Percentiles rank a stretch among this genome's conserved stretches.
Evolutionary conservation across 78 protist species (phyloP).

Genomic region (Guillardia theta): DNA sequence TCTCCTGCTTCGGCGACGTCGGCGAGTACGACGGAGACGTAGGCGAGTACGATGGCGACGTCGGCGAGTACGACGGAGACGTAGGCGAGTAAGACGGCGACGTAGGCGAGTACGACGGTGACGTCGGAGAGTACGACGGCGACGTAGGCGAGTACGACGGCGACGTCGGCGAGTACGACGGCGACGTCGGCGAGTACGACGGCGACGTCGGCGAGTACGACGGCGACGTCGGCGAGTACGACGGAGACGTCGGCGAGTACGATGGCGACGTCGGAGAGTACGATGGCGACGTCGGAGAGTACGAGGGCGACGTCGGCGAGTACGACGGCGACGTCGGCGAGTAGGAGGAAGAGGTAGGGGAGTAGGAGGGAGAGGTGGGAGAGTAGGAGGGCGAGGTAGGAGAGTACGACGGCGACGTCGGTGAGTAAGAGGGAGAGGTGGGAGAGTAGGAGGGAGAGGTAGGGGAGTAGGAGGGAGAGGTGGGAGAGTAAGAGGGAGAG

Average conservation of each 20-base stretch:
- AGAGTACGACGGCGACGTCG: constrained; percentile 78
- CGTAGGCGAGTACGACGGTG: constrained; percentile 86
- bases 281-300: constrained; percentile 63
- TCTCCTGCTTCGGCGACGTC: constrained; percentile 37
- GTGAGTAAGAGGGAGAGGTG: constrained; percentile 56
- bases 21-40: constrained; percentile 77
- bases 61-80: constrained; percentile 66
- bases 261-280: constrained; percentile 71
- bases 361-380: constrained; percentile 73
- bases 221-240: constrained; percentile 76
- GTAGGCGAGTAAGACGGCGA: constrained; percentile 79
- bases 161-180: constrained; percentile 73
- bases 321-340: constrained; percentile 64
- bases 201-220: constrained; percentile 82
- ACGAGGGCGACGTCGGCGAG: constrained; percentile 80
- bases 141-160: constrained; percentile 75
- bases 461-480: constrained; percentile 64
- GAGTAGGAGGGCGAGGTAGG: constrained; percentile 62
- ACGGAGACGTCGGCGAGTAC: constrained; percentile 71
- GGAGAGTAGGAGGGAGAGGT: constrained; percentile 73
- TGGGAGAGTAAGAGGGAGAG: constrained; percentile 73
- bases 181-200: constrained; percentile 63
- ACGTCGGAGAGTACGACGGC: constrained; percentile 70
- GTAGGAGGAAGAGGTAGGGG: constrained; percentile 77
- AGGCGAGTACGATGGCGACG: constrained; percentile 74